Base-by-base conservation (phyloP, 345 rosid species). In the Aegle marmelos region DNA sequence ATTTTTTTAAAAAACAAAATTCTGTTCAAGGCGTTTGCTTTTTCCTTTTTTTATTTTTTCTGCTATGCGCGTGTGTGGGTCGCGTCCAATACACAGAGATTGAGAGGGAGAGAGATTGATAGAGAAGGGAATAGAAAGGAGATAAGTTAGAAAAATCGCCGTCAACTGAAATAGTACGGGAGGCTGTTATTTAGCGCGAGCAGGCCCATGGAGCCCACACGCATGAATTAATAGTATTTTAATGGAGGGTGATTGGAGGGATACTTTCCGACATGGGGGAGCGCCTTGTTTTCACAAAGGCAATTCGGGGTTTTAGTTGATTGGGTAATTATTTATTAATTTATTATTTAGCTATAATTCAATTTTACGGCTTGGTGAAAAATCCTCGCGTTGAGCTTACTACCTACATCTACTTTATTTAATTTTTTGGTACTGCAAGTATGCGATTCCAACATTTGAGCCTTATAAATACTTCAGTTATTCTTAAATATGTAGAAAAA, bases 81-180 rank as follows among this genome's bases (percentile, higher is more conserved):
- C 77, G 79, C 63, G 69, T 79, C 85, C 53, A 70, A 10, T 19
- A 58, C 57, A 73, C 30, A 77, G 48, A 63, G 62, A 22, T 11
- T 25, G 19, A 1, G 33, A 30, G 19, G 0, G 33, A 30, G 36
- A 39, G 60, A 45, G 59, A 7, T 6, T 3, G 63, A 39, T 9
- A 11, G 56, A 16, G 41, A 25, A 65, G 45, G 37, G 70, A 63
- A 79, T 37, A 54, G 76, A 30, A 62, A 79, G 58, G 60, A 60
- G 76, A 73, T 77, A 76, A 78, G 84, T 79, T 80, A 67, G 81
- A 84, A 78, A 77, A 69, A 82, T 41, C 78, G 83, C 69, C 83
- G 89, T 82, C 81, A 76, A 82, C 76, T 33, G 76, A 25, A 81
- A 76, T 33, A 79, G 88, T 79, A 82, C 79, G 78, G 85, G 84